Evolutionary conservation across 306 rosid genomes (phyloP).

Genomic region (Prunus mume): DNA sequence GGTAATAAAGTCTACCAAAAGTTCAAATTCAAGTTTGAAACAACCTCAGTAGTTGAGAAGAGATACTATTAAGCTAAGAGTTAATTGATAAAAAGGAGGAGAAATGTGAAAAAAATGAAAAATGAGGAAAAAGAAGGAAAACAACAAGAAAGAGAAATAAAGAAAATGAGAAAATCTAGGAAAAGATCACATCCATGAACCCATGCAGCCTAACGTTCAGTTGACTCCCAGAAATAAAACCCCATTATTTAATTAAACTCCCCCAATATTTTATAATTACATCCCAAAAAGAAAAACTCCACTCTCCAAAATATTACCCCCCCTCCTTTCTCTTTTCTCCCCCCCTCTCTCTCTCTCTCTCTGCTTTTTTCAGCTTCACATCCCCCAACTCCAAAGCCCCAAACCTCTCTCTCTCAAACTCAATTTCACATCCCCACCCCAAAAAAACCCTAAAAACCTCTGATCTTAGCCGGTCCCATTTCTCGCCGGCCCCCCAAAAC

Average conservation of each 20-base stretch:
- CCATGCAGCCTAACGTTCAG: conserved; percentile 49
- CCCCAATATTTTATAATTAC: background rate
- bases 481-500: conserved; percentile 14
- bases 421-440: conserved; percentile 15
- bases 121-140: background rate
- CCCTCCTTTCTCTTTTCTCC: conserved; percentile 3
- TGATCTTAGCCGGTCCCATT: conserved; percentile 28
- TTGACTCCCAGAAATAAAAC: conserved; percentile 57
- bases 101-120: background rate
- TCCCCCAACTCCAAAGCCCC: conserved; percentile 18
- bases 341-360: conserved; percentile 19
- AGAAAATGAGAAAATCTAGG: conserved; percentile 32
- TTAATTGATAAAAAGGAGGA: too few relatives aligned
- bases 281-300: conserved; percentile 13
- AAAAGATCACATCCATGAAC: conserved; percentile 43
- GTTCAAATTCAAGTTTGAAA: too few relatives aligned
- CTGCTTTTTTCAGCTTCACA: conserved; percentile 17
- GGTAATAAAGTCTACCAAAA: background rate
- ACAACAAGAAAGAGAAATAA: background rate
- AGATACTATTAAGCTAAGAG: background rate
- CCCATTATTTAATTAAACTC: conserved; percentile 28
- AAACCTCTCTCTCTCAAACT: conserved; percentile 3
- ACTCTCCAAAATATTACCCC: conserved; percentile 18
- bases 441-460: conserved; percentile 29
- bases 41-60: too few relatives aligned